phyloP scores from a whole-genome alignment of 805 yeast genomes.

The Blastobotrys peoriensis region DNA sequence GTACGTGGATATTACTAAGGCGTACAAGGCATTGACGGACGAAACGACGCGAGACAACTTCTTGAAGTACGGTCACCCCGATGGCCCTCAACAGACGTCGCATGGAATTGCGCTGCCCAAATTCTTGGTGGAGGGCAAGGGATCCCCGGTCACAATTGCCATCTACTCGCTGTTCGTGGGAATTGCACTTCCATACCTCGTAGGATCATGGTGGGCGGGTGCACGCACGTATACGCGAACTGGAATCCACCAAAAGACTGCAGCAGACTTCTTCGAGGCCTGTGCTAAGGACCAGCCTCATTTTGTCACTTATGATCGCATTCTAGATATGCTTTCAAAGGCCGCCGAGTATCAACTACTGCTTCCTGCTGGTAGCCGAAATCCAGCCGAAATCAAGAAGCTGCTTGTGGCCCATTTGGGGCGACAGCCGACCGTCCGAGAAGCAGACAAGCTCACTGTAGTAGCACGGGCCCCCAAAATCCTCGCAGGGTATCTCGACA shows the following conservation, averaged over 20 bases:
- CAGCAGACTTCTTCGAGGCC: conserved; percentile 64
- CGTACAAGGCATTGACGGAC: conserved; percentile 92
- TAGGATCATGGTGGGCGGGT: conserved; percentile 85
- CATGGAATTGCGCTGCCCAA: conserved; percentile 96
- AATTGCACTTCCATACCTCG: conserved; percentile 68
- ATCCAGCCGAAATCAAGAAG: conserved; percentile 41
- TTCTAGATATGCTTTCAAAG: conserved; percentile 53
- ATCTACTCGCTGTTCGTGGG: conserved; percentile 71
- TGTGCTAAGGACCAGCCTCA: conserved; percentile 55
- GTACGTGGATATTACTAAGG: conserved; percentile 79
- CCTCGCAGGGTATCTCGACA: conserved; percentile 67
- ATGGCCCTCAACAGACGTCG: conserved; percentile 84
- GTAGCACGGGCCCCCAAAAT: conserved; percentile 61
- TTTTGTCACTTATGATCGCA: conserved; percentile 48
- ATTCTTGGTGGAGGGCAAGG: conserved; percentile 77
- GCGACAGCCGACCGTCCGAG: conserved; percentile 40
- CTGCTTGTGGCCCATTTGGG: conserved; percentile 54
- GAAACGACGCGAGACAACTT: conserved; percentile 77
- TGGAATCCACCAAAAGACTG: conserved; percentile 81
- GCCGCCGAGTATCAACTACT: conserved; percentile 57
- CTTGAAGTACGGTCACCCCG: conserved; percentile 91
- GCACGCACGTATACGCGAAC: conserved; percentile 74
- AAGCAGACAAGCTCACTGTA: conserved; percentile 45
- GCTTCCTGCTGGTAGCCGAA: conserved; percentile 34
- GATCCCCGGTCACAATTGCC: conserved; percentile 58